Percentiles rank a stretch among this genome's conserved stretches.
phyloP scores from a whole-genome alignment of 1,284 basidiomycete species.

The Trichosporon sp. region DNA sequence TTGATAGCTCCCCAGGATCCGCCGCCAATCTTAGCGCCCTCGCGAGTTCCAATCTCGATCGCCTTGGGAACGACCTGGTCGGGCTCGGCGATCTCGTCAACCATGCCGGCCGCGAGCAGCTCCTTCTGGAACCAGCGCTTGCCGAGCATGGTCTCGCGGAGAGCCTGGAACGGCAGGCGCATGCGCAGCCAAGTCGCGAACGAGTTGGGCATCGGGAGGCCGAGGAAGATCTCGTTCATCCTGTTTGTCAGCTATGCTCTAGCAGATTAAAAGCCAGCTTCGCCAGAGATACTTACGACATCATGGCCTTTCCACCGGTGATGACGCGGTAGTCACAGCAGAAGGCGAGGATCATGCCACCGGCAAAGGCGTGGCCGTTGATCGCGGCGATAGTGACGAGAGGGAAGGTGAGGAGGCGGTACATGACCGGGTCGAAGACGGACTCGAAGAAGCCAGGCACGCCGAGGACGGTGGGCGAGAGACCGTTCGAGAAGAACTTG shows the following conservation, averaged over 20 bases:
- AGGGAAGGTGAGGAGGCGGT: constrained; percentile 48
- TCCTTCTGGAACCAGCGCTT: constrained; percentile 73
- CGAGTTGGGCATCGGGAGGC: constrained; percentile 68
- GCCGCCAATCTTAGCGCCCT: constrained; percentile 47
- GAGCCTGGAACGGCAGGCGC: constrained; percentile 61
- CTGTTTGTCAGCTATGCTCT: neutral
- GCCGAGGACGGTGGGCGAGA: constrained; percentile 58
- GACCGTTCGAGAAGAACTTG: constrained; percentile 86
- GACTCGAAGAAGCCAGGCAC: constrained; percentile 67
- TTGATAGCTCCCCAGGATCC: constrained; percentile 55
- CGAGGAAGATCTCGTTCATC: constrained; percentile 64
- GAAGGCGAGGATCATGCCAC: constrained; percentile 70
- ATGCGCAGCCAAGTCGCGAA: constrained; percentile 62
- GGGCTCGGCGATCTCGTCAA: constrained; percentile 63
- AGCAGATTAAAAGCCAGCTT: neutral
- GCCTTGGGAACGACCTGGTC: constrained; percentile 55
- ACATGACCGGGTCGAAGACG: constrained; percentile 43
- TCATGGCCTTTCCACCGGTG: constrained; percentile 73
- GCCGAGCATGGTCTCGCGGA: constrained; percentile 72
- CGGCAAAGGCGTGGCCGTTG: constrained; percentile 87
- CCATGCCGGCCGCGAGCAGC: constrained; percentile 60
- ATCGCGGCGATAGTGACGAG: constrained; percentile 70
- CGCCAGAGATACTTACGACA: constrained; percentile 56
- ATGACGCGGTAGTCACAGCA: constrained; percentile 87
- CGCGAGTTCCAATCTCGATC: constrained; percentile 44